Evolutionary conservation across 306 rosid genomes (phyloP).

Genomic region (Lathyrus oleraceus): DNA sequence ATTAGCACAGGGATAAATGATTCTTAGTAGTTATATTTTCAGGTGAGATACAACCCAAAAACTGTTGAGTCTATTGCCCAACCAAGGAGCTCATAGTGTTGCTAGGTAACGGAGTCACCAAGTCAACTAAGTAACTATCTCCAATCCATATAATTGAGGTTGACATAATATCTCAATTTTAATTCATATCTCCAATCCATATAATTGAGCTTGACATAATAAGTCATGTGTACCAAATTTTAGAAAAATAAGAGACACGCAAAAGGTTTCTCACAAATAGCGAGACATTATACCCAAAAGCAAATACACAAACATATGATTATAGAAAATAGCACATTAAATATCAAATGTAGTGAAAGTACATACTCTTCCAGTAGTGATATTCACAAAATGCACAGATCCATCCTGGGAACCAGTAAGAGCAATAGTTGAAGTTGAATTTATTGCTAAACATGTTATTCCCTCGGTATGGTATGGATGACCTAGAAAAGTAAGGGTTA

Average conservation of each 20-base stretch:
- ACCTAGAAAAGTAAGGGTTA: constrained; percentile 51
- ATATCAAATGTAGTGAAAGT: constrained; percentile 25
- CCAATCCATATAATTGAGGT: constrained; percentile 8
- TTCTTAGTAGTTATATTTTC: neutral
- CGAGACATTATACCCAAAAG: constrained; percentile 11
- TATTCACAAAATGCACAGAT: constrained; percentile 73
- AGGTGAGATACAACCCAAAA: neutral
- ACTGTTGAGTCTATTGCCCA: neutral
- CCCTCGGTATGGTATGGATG: constrained; percentile 80
- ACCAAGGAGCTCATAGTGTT: constrained; percentile 3
- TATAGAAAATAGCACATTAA: constrained; percentile 20
- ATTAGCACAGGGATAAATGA: constrained; percentile 17
- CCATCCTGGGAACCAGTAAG: constrained; percentile 86
- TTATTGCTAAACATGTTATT: constrained; percentile 79
- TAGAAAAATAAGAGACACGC: constrained; percentile 17
- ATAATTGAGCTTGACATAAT: too few relatives aligned
- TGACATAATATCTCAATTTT: constrained; percentile 12
- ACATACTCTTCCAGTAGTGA: constrained; percentile 76
- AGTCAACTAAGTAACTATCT: neutral
- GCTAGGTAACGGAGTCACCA: neutral
- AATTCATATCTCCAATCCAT: too few relatives aligned
- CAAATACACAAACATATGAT: constrained; percentile 25
- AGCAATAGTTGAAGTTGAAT: constrained; percentile 69
- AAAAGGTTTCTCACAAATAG: constrained; percentile 29
- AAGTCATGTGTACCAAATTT: neutral